Base-by-base conservation (phyloP, 108 stramenopile species). In the Discostella stelligeroides region DNA sequence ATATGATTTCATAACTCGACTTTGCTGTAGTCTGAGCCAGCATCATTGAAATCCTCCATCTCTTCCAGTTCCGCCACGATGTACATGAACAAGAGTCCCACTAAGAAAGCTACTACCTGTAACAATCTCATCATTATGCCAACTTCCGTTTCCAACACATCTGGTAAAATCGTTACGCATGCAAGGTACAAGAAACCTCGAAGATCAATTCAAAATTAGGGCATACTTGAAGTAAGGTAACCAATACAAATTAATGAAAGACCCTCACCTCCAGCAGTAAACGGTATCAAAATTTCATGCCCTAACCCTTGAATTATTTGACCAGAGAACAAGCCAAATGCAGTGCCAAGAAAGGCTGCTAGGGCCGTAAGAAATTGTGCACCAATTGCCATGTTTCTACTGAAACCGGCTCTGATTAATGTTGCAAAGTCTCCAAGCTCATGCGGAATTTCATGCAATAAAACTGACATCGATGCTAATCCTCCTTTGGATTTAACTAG, bases 401-500 rank as follows among this genome's bases (percentile, higher is more conserved):
- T 81, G 55, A 85, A 81, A 7, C 95, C 95, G 46, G 75, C 82
- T 60, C 82, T 85, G 2, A 94, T 80, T 63, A 96, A 74, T 60
- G 92, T 88, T 20, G 87, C 84, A 73, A 87, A 96, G 70, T 96
- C 93, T 11, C 95, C 91, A 28, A 96, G 48, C 60, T 96, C 95
- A 65, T 96, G 95, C 18, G 95, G 95, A 46, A 96, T 82, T 78
- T 96, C 95, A 56, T 96, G 95, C 50, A 96, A 81, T 38, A 94
- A 51, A n/a, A 96, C 83, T 6, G 90, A 88, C 17, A 94, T 48
- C 0, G 91, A 82, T 29, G 91, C 89, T 27, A 92, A 64, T 9
- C 89, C 89, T 18, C 90, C 89, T 11, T 85, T 74, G 27, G 89
- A 88, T 66, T 75, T 73, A 55, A 89, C 28, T 38, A 90, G 68